phyloP scores from a whole-genome alignment of 257 asterid genomes.

The Gynochthodes officinalis region DNA sequence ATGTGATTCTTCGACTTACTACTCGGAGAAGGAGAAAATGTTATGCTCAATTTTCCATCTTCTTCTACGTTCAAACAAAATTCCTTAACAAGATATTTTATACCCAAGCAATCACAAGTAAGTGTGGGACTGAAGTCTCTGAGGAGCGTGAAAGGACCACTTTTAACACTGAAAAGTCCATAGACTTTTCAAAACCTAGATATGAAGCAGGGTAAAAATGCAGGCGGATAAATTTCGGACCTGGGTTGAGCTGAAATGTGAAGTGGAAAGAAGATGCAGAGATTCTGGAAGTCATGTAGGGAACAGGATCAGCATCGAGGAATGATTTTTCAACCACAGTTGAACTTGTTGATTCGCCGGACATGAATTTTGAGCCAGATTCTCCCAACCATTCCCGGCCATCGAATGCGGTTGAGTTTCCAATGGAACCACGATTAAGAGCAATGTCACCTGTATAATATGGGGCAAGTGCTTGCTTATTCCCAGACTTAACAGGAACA shows the following conservation, averaged over 20 bases:
- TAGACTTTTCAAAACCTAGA: slow-evolving; percentile 11
- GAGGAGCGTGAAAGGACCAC: slow-evolving; percentile 7
- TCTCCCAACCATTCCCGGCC: slow-evolving; percentile 1
- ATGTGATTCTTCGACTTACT: not conserved
- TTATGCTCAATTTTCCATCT: slow-evolving; percentile 24
- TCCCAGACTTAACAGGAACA: not conserved
- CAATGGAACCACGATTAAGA: not conserved
- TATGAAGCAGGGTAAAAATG: slow-evolving; percentile 15
- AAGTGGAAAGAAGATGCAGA: slow-evolving; percentile 6
- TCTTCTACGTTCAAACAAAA: slow-evolving; percentile 31
- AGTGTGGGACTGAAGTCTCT: slow-evolving; percentile 3
- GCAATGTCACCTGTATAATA: not conserved
- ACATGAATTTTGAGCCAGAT: not conserved
- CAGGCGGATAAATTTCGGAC: slow-evolving; percentile 12
- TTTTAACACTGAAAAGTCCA: slow-evolving; percentile 8
- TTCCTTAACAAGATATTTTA: slow-evolving; percentile 31
- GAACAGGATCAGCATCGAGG: not conserved
- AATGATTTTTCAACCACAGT: not conserved
- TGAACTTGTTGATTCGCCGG: not conserved
- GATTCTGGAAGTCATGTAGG: not conserved
- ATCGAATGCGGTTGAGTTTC: not conserved
- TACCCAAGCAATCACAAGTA: slow-evolving; percentile 2
- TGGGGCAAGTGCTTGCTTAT: too few species aligned
- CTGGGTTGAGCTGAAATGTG: slow-evolving; percentile 5
- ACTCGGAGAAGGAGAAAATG: slow-evolving; percentile 27